Evolutionary conservation across 805 yeast genomes (phyloP), one percentile per base, ranked within the genome.

Genomic region (Yarrowia alimentaria): DNA sequence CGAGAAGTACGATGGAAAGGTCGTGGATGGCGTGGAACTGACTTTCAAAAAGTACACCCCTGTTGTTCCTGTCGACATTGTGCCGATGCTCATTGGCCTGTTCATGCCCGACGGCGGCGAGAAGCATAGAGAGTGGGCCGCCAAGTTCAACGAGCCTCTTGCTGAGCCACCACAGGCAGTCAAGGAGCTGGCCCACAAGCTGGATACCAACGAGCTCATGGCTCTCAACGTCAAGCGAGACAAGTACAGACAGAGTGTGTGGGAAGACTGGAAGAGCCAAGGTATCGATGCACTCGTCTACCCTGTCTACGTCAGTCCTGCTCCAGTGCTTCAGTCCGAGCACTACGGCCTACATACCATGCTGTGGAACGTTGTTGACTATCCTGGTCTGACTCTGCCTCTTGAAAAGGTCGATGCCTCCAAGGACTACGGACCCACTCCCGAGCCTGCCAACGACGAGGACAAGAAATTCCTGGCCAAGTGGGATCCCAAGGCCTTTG

Each of bases 41-140:
- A 21, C 32, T 4, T 37, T 37, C 30, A 24, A 37, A 14, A 26
- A 26, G 14, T 40, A 13, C 48, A 28, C 26, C 10, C 48, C 48
- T 12, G 5, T 11, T 3, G 9, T 28, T 14, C 34, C 32, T 10
- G 20, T 4, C 6, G 85, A 1, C 78, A 83, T 18, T 79, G 76
- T 57, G 75, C 74, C 51, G 69, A 77, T 8, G 68, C 79, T 35
- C 74, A 72, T 42, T 72, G 79, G 73, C 68, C 68, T 76, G 53
- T 76, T 70, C 57, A 55, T 65, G 11, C 72, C 77, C 30, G 80
- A 76, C 57, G 79, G 77, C 18, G 74, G 74, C 21, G 57, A 55
- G 42, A 68, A 71, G 55, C 58, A 67, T 52, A 60, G 61, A 48
- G 60, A 64, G 25, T 69, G 65, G 31, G 64, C 26, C n/a, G 25